phyloP scores from a whole-genome alignment of 805 yeast genomes.

The Cyberlindnera euphorbiiphila region DNA sequence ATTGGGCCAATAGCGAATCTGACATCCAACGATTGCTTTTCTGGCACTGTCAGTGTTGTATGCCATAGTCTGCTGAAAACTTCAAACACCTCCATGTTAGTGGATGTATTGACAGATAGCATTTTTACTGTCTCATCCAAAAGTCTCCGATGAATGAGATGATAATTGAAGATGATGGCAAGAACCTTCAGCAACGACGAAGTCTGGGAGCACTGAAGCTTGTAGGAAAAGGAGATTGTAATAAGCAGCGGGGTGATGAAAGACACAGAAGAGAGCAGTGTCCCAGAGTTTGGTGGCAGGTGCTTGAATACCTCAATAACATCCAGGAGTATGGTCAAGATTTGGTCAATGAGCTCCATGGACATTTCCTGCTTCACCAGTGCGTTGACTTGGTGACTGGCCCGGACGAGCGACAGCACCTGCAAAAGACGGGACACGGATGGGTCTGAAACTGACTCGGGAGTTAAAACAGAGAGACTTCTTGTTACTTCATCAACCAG shows the following conservation, averaged over 20 bases:
- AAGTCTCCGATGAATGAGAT: constrained; percentile 10
- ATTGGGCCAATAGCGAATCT: constrained; percentile 23
- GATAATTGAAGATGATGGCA: constrained; percentile 16
- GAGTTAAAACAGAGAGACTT: not conserved
- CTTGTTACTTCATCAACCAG: not conserved
- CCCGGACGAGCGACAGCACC: constrained; percentile 15
- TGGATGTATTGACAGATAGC: constrained; percentile 13
- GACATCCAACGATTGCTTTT: constrained; percentile 1
- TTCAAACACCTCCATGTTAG: constrained; percentile 24
- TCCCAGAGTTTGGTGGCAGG: constrained; percentile 2
- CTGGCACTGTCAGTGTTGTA: constrained; percentile 17
- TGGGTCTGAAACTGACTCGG: not conserved
- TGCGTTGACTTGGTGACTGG: constrained; percentile 17
- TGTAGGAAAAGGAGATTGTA: constrained; percentile 23
- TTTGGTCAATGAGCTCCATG: constrained; percentile 12
- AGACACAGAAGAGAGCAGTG: constrained; percentile 14
- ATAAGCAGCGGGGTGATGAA: constrained; percentile 26
- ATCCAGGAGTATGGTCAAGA: constrained; percentile 12
- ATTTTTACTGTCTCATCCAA: constrained; percentile 15
- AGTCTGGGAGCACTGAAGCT: constrained; percentile 14
- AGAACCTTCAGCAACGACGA: constrained; percentile 18
- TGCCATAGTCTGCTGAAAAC: constrained; percentile 27
- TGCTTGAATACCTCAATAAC: constrained; percentile 14
- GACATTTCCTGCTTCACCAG: constrained; percentile 17
- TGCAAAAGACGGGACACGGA: constrained; percentile 8